These are phyloP conservation scores for Plectosphaerella cucumerina DNA, from an alignment of 2,329 filamentous ascomycete species.

Conservation along the genomic window DNA sequence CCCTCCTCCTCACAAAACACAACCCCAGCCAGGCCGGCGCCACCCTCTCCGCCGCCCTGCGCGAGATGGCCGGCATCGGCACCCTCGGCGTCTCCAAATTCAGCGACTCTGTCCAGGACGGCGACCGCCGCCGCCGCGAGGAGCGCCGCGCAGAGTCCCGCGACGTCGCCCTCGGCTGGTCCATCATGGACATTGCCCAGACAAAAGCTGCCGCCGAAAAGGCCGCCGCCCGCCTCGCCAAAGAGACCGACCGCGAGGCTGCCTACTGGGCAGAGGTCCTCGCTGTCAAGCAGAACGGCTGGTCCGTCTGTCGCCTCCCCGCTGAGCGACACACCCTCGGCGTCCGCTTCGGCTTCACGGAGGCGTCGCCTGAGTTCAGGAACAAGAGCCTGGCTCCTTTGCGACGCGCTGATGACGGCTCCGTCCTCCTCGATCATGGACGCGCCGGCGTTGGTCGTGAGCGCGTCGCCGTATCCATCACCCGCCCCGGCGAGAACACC, in stretches of 20 bases:
- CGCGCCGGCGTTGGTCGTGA: constrained; percentile 46
- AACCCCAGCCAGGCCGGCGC: constrained; percentile 63
- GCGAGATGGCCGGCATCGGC: constrained; percentile 67
- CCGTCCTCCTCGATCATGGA: constrained; percentile 67
- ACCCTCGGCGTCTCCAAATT: constrained; percentile 68
- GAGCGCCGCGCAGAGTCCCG: constrained; percentile 25
- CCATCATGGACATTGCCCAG: constrained; percentile 70
- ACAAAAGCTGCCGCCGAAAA: constrained; percentile 70
- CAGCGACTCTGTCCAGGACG: constrained; percentile 54
- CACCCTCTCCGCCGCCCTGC: constrained; percentile 68
- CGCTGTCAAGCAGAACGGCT: constrained; percentile 76
- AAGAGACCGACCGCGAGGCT: constrained; percentile 74
- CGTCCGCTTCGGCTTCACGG: constrained; percentile 85
- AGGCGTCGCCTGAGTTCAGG: constrained; percentile 59
- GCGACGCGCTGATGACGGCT: constrained; percentile 68
- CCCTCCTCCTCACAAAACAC: constrained; percentile 78
- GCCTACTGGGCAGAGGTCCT: constrained; percentile 88
- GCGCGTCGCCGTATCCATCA: constrained; percentile 64
- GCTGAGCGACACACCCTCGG: constrained; percentile 70
- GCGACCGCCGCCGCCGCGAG: constrained; percentile 44
- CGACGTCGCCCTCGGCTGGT: constrained; percentile 66
- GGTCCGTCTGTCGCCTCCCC: constrained; percentile 78
- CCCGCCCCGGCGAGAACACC: constrained; percentile 40
- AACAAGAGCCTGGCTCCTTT: constrained; percentile 78
- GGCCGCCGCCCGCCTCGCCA: constrained; percentile 67